These are phyloP conservation scores for Pseudogymnoascus sp. DNA, from an alignment of 2,329 filamentous ascomycete species.

Conservation along the genomic window DNA sequence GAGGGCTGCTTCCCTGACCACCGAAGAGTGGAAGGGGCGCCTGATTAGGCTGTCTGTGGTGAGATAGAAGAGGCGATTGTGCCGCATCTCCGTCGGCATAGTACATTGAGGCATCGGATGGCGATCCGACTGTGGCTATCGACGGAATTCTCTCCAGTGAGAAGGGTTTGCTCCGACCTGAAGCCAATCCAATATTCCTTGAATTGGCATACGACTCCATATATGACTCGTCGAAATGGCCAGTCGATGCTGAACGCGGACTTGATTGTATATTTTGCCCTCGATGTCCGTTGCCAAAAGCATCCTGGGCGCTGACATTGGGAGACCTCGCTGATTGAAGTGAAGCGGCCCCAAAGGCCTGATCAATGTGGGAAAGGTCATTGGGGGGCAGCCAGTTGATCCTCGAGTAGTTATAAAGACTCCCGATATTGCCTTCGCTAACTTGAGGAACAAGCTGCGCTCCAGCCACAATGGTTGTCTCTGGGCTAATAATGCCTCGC, in stretches of 20 bases:
- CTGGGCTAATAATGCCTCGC: slow-evolving; percentile 2
- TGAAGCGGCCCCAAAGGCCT: not conserved
- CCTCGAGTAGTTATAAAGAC: slow-evolving; percentile 11
- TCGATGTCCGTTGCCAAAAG: not conserved
- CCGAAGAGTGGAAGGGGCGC: not conserved
- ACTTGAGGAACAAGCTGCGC: slow-evolving; percentile 10
- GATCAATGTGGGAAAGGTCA: not conserved
- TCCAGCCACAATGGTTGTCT: slow-evolving; percentile 2
- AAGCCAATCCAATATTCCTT: not conserved
- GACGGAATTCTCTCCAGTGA: not conserved
- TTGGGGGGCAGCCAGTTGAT: slow-evolving; percentile 10
- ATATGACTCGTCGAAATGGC: not conserved
- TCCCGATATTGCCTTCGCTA: slow-evolving; percentile 10
- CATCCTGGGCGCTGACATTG: not conserved
- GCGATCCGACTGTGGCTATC: not conserved
- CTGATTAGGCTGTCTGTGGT: not conserved
- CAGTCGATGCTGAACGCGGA: not conserved
- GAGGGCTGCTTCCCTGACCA: not conserved
- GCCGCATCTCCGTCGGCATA: not conserved
- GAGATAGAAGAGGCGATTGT: not conserved
- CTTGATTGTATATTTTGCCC: not conserved
- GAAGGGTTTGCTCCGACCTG: not conserved
- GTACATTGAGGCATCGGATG: slow-evolving; percentile 5
- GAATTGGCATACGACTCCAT: not conserved
- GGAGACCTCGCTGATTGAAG: not conserved